Evolutionary conservation across 768 basidiomycete species (phyloP).

Genomic region (Rhodotorula paludigena): DNA sequence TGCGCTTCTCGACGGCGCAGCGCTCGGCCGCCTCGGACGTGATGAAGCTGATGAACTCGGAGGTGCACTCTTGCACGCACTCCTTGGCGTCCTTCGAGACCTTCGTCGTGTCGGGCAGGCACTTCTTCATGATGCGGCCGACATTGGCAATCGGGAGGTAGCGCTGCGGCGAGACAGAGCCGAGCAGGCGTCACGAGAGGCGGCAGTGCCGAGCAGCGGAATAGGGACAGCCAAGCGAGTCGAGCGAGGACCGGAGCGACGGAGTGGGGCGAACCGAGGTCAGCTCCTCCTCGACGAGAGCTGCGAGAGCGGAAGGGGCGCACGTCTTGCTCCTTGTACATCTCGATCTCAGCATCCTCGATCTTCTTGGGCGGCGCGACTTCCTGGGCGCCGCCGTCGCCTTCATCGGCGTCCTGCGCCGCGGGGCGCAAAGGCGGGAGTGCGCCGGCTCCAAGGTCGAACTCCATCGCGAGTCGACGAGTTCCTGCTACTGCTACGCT

Average conservation of each 20-base stretch:
- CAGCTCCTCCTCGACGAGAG: too few relatives aligned
- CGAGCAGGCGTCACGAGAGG: not conserved
- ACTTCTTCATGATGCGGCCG: conserved; percentile 91
- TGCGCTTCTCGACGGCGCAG: conserved; percentile 88
- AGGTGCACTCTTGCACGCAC: conserved; percentile 96
- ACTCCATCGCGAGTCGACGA: not conserved
- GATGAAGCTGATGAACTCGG: conserved; percentile 97
- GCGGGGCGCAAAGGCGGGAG: conserved; percentile 9
- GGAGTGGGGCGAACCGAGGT: too few relatives aligned
- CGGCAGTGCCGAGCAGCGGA: not conserved
- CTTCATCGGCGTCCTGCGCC: not conserved
- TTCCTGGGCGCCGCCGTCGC: not conserved
- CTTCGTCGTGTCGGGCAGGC: conserved; percentile 84
- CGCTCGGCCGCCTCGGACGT: conserved; percentile 95
- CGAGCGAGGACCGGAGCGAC: not conserved
- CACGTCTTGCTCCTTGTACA: conserved; percentile 39
- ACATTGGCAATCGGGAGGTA: conserved; percentile 77
- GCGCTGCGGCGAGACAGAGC: conserved; percentile 12
- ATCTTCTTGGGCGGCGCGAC: conserved; percentile 15
- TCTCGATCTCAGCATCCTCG: conserved; percentile 32
- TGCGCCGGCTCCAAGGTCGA: not conserved
- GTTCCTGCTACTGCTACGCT: too few relatives aligned
- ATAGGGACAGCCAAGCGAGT: not conserved
- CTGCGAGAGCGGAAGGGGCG: not conserved
- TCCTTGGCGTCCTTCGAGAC: conserved; percentile 98